Evolutionary conservation across 140 eudicot genomes (phyloP), one percentile per base, ranked within the genome.

Genomic region (Senecio squalidus): DNA sequence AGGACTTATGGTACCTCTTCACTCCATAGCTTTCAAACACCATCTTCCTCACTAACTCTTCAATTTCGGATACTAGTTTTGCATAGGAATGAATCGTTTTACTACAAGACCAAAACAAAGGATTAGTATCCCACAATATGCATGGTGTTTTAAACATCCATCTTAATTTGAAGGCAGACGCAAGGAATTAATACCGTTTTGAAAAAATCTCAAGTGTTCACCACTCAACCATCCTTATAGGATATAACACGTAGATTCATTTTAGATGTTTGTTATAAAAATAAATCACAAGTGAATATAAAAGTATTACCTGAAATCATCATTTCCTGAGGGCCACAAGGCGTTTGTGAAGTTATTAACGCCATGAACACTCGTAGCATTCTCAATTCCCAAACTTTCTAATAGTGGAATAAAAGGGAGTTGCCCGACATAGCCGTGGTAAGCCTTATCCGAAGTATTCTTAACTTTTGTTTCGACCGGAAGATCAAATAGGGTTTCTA

Each of bases 21-120:
- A 77, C 71, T 9, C 84, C 88, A 50, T 77, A 84, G 78, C 88
- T 84, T 47, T 77, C 71, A 36, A 80, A 84, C 55, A 80, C 75
- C 74, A 80, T 74, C 58, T 31, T 80, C 52, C 69, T 69, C 10
- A 69, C 76, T 14, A 53, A 41, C 56, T 71, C 67, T 10, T 80
- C 84, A 14, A 84, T 43, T 36, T 80, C 66, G 14, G 80, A 60
- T 28, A 69, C 73, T 24, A 64, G 27, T 65, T 72, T 80, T 1
- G 70, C 71, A 33, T 80, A 80, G 3, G 75, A 55, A 6, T 36
- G 66, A 56, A 80, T 58, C 62, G 23, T 68, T 48, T 80, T 74
- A 59, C 93, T 76, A 26, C 6, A 9, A 41, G 52, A 53, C 16
- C 41, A 66, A 30, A 33, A 15, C 24, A 62, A 40, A 65, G 23